phyloP scores from a whole-genome alignment of 129 eudicot genomes.

The Artemisia tridentata region DNA sequence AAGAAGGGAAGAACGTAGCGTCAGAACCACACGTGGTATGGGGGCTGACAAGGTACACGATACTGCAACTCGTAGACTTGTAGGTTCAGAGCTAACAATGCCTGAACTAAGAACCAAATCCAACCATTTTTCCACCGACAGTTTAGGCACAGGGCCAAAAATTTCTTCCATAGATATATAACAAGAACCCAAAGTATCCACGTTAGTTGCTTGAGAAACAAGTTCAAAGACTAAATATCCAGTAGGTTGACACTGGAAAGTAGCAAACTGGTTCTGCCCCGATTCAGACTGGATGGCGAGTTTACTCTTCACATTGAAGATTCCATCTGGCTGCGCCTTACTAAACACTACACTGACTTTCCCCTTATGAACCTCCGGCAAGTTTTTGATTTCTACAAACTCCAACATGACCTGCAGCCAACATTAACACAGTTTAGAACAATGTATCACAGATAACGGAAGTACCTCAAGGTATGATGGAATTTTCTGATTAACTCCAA shows the following conservation, averaged over 20 bases:
- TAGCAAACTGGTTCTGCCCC: conserved; percentile 79
- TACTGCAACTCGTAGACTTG: conserved; percentile 58
- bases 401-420: conserved; percentile 73
- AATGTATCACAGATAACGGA: background rate
- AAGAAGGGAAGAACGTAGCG: conserved; percentile 51
- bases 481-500: background rate
- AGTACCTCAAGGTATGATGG: background rate
- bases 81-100: conserved; percentile 41
- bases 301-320: conserved; percentile 64
- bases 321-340: conserved; percentile 69
- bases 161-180: conserved; percentile 62
- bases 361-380: conserved; percentile 61
- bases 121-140: conserved; percentile 80
- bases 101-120: conserved; percentile 56
- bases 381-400: conserved; percentile 64
- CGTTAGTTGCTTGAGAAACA: conserved; percentile 36
- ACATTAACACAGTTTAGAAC: conserved; percentile 10
- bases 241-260: conserved; percentile 74
- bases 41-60: conserved; percentile 67
- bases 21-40: conserved; percentile 52
- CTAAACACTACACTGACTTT: conserved; percentile 55
- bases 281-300: conserved; percentile 63
- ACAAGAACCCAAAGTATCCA: conserved; percentile 56
- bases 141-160: conserved; percentile 41
- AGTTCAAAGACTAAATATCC: conserved; percentile 68